phyloP scores from a whole-genome alignment of 2,329 filamentous ascomycete species.

The Eutypella sp. region DNA sequence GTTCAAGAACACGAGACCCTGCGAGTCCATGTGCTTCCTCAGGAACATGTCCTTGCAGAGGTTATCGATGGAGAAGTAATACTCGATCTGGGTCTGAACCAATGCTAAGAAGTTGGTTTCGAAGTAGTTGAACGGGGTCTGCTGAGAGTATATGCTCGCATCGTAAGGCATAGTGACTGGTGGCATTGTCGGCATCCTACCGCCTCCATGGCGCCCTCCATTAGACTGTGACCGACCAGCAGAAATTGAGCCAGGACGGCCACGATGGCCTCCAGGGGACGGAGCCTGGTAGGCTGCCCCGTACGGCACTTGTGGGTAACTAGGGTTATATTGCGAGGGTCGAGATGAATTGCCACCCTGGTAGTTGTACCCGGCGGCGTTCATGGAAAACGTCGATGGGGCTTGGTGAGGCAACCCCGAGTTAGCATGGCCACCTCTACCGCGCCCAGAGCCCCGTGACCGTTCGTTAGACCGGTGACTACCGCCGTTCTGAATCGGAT shows the following conservation, averaged over 20 bases:
- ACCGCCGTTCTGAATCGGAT: slow-evolving; percentile 10
- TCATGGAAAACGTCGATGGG: slow-evolving; percentile 14
- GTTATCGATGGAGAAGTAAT: slow-evolving; percentile 97
- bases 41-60: slow-evolving; percentile 89
- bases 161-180: slow-evolving; percentile 54
- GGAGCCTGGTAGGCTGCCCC: slow-evolving; percentile 16
- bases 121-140: slow-evolving; percentile 53
- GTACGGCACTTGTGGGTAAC: slow-evolving; percentile 20
- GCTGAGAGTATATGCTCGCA: slow-evolving; percentile 49
- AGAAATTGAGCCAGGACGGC: slow-evolving; percentile 18
- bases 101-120: slow-evolving; percentile 34
- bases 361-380: slow-evolving; percentile 15
- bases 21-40: slow-evolving; percentile 86
- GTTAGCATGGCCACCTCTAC: slow-evolving; percentile 32
- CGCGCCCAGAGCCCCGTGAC: slow-evolving; percentile 40
- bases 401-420: slow-evolving; percentile 21
- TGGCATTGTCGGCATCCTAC: slow-evolving; percentile 28
- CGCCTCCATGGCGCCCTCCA: slow-evolving; percentile 10
- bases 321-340: slow-evolving; percentile 12
- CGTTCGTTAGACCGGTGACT: slow-evolving; percentile 32
- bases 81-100: slow-evolving; percentile 60
- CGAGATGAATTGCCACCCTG: slow-evolving; percentile 10
- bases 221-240: slow-evolving; percentile 16
- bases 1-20: slow-evolving; percentile 80
- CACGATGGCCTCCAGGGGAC: slow-evolving; percentile 14